A percentile compares a stretch with the other conserved stretches of the same genome.
phyloP scores from a whole-genome alignment of 805 yeast species.

The Jamesozyma rosinii region DNA sequence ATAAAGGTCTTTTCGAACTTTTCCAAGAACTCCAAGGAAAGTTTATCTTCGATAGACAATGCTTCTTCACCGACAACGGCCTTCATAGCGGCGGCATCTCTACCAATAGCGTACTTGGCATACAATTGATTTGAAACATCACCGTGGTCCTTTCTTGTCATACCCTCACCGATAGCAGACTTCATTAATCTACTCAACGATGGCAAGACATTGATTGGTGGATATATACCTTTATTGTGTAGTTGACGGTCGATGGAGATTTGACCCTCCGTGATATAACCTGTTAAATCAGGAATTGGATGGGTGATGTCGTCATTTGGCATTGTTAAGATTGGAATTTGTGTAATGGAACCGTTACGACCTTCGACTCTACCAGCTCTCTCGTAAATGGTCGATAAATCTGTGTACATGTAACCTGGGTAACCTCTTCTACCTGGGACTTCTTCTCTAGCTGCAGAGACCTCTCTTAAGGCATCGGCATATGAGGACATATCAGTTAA shows the following conservation, averaged over 20 bases:
- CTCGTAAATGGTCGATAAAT: constrained; percentile 96
- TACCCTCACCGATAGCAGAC: constrained; percentile 99
- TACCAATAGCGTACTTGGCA: constrained; percentile 98
- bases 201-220: constrained; percentile 97
- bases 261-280: constrained; percentile 99
- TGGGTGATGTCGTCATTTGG: constrained; percentile 99
- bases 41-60: constrained; percentile 90
- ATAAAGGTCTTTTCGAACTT: constrained; percentile 95
- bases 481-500: constrained; percentile 99
- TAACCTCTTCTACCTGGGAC: constrained; percentile 99
- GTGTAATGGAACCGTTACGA: constrained; percentile 98
- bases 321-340: constrained; percentile 97
- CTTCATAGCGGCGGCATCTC: constrained; percentile 99
- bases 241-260: constrained; percentile 94
- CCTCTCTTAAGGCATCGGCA: constrained; percentile 99
- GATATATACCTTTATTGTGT: constrained; percentile 93
- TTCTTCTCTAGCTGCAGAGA: constrained; percentile 99
- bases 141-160: constrained; percentile 99
- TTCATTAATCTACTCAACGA: constrained; percentile 97
- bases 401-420: constrained; percentile 99
- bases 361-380: constrained; percentile 99
- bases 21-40: constrained; percentile 93
- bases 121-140: constrained; percentile 98
- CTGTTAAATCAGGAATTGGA: constrained; percentile 99
- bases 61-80: constrained; percentile 99